These are phyloP conservation scores for Aspergillus fijiensis DNA, from an alignment of 2,329 filamentous ascomycete species.

Conservation along the genomic window DNA sequence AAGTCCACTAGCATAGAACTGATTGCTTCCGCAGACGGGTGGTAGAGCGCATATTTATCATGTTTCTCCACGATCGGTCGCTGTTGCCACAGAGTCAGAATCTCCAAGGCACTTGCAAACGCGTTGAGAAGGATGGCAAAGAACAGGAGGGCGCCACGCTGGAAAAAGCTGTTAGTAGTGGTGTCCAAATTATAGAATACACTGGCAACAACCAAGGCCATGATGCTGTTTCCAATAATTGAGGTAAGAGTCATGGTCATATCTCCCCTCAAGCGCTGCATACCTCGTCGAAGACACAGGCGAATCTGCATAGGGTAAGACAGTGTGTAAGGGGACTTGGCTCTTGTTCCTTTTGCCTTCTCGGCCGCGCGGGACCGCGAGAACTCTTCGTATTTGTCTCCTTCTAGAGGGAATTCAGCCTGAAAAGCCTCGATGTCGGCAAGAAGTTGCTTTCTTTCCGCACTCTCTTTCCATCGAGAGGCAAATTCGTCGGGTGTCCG, in stretches of 20 bases:
- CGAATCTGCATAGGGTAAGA: constrained; percentile 72
- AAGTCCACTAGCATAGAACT: constrained; percentile 83
- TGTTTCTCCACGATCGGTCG: constrained; percentile 92
- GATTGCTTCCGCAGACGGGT: constrained; percentile 84
- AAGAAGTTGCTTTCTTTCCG: constrained; percentile 44
- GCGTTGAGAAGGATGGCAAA: constrained; percentile 83
- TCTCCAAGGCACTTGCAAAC: constrained; percentile 74
- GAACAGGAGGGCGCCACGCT: constrained; percentile 75
- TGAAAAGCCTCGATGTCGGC: constrained; percentile 43
- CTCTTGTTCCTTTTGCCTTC: constrained; percentile 49
- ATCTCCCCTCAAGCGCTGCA: constrained; percentile 70
- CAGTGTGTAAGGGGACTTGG: constrained; percentile 76
- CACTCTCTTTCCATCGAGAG: constrained; percentile 52
- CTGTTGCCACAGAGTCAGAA: constrained; percentile 81
- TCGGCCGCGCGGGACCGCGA: constrained; percentile 39
- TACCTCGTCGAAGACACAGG: constrained; percentile 78
- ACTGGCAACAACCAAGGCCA: constrained; percentile 73
- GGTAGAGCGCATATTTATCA: constrained; percentile 79
- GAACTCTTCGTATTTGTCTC: constrained; percentile 38
- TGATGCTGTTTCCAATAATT: constrained; percentile 65
- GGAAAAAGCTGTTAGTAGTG: constrained; percentile 69
- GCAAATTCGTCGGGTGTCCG: constrained; percentile 69
- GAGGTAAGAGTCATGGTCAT: constrained; percentile 63
- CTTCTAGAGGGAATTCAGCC: constrained; percentile 35
- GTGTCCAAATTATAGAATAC: constrained; percentile 75